phyloP scores from a whole-genome alignment of 345 rosid genomes.

The Angophora floribunda region DNA sequence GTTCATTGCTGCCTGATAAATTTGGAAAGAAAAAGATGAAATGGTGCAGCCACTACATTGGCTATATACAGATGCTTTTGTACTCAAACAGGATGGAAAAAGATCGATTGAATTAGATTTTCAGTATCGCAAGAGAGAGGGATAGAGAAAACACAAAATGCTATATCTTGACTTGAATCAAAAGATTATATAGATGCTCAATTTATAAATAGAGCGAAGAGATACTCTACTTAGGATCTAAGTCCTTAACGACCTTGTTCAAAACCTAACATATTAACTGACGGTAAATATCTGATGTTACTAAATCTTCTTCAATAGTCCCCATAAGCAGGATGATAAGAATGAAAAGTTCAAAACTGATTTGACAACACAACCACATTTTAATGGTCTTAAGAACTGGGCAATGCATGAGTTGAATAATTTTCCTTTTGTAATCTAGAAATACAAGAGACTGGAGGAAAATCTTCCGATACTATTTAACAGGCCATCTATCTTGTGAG shows the following conservation, averaged over 20 bases:
- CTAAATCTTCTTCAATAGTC: background rate
- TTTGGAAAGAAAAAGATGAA: background rate
- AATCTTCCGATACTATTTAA: background rate
- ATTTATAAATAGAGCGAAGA: background rate
- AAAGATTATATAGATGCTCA: background rate
- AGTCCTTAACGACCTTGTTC: background rate
- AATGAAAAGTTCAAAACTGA: background rate
- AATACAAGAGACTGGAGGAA: background rate
- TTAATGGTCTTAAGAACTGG: background rate
- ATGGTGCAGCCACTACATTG: background rate
- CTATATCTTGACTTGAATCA: background rate
- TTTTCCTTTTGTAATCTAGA: background rate
- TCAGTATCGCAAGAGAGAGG: background rate
- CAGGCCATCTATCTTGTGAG: background rate
- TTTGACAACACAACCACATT: background rate
- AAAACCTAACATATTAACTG: background rate
- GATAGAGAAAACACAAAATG: background rate
- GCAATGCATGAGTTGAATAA: background rate
- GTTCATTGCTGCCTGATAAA: slow-evolving; percentile 81
- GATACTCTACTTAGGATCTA: background rate
- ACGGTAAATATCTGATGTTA: background rate
- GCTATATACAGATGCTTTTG: background rate
- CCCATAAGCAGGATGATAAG: background rate
- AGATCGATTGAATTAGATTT: background rate
- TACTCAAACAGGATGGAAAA: background rate